Percentiles rank a stretch among this genome's conserved stretches.
Evolutionary conservation across 73 alveolate genomes (phyloP).

Genomic region (Paramecium bursaria): DNA sequence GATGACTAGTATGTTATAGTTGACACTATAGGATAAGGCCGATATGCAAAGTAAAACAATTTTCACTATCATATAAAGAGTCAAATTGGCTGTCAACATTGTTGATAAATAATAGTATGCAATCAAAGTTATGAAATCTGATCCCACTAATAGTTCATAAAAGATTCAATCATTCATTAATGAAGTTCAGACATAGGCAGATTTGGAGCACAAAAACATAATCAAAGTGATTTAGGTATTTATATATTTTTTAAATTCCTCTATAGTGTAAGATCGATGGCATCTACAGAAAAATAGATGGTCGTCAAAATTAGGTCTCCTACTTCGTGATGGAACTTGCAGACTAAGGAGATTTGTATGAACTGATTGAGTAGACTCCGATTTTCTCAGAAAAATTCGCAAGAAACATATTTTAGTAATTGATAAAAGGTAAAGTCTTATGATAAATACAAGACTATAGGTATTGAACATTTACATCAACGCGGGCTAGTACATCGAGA

Average conservation of each 20-base stretch:
- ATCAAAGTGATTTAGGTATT: background rate
- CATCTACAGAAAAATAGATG: conserved; percentile 20
- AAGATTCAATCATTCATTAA: conserved; percentile 26
- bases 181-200: conserved; percentile 31
- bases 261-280: conserved; percentile 40
- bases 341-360: conserved; percentile 42
- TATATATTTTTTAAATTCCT: too few species aligned
- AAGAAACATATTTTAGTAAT: conserved; percentile 25
- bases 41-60: conserved; percentile 54
- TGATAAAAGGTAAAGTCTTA: conserved; percentile 26
- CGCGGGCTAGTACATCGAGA: conserved; percentile 58
- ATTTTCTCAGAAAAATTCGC: conserved; percentile 55
- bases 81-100: conserved; percentile 29
- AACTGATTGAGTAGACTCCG: conserved; percentile 22
- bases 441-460: conserved; percentile 19
- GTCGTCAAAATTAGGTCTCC: conserved; percentile 1
- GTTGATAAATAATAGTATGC: conserved; percentile 45
- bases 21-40: conserved; percentile 54
- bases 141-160: conserved; percentile 35
- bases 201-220: conserved; percentile 48
- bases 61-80: background rate
- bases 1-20: conserved; percentile 29
- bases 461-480: conserved; percentile 60
- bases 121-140: conserved; percentile 36
- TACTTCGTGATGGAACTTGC: conserved; percentile 60